These are phyloP conservation scores for Scheffersomyces illinoinensis DNA, from an alignment of 1,139 yeast species.

Conservation along the genomic window DNA sequence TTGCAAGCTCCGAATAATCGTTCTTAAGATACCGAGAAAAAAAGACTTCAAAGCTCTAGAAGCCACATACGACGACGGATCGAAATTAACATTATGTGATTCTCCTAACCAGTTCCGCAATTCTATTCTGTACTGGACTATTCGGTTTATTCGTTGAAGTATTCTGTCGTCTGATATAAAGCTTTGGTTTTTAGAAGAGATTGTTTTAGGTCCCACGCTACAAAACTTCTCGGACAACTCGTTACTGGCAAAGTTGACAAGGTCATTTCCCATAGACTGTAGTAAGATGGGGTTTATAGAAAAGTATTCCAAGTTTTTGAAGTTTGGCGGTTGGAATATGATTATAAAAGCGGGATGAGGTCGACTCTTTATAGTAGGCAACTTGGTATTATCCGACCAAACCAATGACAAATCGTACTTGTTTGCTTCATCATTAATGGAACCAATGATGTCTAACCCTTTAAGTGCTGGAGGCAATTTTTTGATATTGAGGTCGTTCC, in stretches of 20 bases:
- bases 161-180: slow-evolving; percentile 29
- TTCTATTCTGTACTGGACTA: slow-evolving; percentile 22
- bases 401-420: slow-evolving; percentile 9
- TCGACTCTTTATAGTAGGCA: slow-evolving; percentile 4
- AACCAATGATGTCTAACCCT: slow-evolving; percentile 22
- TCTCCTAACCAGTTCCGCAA: slow-evolving; percentile 4
- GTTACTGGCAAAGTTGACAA: slow-evolving; percentile 2
- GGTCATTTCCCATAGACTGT: slow-evolving; percentile 44
- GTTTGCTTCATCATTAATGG: slow-evolving; percentile 11
- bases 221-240: slow-evolving; percentile 7
- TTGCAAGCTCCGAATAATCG: background rate
- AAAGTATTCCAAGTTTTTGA: slow-evolving; percentile 73
- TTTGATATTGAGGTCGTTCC: slow-evolving; percentile 1
- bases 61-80: background rate
- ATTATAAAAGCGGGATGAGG: slow-evolving; percentile 34
- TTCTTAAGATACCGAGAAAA: background rate
- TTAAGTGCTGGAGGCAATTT: slow-evolving; percentile 11
- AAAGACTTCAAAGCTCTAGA: background rate
- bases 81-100: background rate
- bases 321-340: slow-evolving; percentile 72
- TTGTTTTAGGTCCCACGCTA: slow-evolving; percentile 9
- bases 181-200: slow-evolving; percentile 4
- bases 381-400: slow-evolving; percentile 1
- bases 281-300: slow-evolving; percentile 72
- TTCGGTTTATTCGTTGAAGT: slow-evolving; percentile 35